These are phyloP conservation scores for Clohesyomyces aquaticus DNA, from an alignment of 495 filamentous ascomycete genomes.

Conservation along the genomic window DNA sequence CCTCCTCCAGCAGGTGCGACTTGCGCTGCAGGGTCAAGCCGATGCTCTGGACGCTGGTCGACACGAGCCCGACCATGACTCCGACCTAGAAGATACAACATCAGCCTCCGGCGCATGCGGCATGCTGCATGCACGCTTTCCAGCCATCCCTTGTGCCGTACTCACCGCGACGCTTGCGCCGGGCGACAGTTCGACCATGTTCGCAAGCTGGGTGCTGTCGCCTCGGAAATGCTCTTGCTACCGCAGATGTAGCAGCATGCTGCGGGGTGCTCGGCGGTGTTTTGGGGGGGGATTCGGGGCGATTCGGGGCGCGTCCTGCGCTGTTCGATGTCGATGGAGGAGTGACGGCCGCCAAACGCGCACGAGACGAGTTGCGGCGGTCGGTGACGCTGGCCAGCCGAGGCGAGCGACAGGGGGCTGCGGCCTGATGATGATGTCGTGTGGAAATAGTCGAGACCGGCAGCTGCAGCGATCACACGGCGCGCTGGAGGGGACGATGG, in stretches of 20 bases:
- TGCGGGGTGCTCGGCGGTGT: conserved; percentile 15
- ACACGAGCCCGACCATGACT: conserved; percentile 87
- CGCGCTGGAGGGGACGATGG: too few species aligned
- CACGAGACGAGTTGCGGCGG: conserved; percentile 21
- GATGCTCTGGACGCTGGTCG: conserved; percentile 90
- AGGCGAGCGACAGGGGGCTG: conserved; percentile 33
- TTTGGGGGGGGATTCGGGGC: conserved; percentile 8
- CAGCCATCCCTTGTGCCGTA: conserved; percentile 19
- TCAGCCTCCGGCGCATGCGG: not conserved
- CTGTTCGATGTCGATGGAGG: conserved; percentile 6
- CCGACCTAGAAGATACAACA: conserved; percentile 64
- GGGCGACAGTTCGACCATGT: conserved; percentile 81
- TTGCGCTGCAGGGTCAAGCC: conserved; percentile 98
- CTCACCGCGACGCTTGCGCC: conserved; percentile 83
- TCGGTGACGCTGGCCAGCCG: conserved; percentile 26
- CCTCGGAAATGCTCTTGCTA: conserved; percentile 16
- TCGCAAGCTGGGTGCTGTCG: conserved; percentile 59
- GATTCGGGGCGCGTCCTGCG: conserved; percentile 21
- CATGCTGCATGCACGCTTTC: not conserved
- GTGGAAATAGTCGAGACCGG: conserved; percentile 2
- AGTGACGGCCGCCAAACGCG: not conserved
- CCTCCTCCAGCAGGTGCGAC: conserved; percentile 96
- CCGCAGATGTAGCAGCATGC: conserved; percentile 32
- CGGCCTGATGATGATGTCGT: conserved; percentile 40
- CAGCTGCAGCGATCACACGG: not conserved